Conservation (phyloP, 2,329 filamentous ascomycete species). For the Triangularia setosa region DNA sequence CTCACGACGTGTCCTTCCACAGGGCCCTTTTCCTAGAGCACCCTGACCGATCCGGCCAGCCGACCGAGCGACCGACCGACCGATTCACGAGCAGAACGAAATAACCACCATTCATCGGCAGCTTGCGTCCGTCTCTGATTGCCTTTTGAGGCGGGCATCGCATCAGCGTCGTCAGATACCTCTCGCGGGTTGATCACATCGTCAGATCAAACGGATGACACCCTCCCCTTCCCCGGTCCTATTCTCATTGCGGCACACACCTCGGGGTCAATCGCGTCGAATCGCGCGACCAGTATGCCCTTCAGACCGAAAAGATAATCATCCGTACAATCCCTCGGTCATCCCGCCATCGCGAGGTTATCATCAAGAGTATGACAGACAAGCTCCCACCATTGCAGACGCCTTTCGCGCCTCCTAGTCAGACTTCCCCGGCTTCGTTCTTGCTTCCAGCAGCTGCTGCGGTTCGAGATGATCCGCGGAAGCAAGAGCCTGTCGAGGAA, state of each 20-base stretch:
- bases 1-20: constrained; percentile 12
- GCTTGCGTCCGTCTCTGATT: constrained; percentile 2
- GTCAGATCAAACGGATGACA: constrained; percentile 23
- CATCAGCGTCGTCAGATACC: neutral
- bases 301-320: constrained; percentile 49
- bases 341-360: constrained; percentile 40
- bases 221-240: constrained; percentile 16
- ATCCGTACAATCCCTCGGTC: constrained; percentile 37
- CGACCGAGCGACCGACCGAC: neutral
- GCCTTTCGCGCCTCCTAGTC: constrained; percentile 54
- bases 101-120: neutral
- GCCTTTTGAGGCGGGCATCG: neutral
- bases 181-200: neutral
- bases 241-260: constrained; percentile 6
- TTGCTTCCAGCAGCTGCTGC: constrained; percentile 35
- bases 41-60: constrained; percentile 9
- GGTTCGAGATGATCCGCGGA: constrained; percentile 41
- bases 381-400: constrained; percentile 50
- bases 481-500: constrained; percentile 62
- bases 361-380: constrained; percentile 59
- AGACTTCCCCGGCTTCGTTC: constrained; percentile 33
- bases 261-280: constrained; percentile 33
- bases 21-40: neutral
- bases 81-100: neutral
- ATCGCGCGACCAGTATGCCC: constrained; percentile 56